phyloP scores from a whole-genome alignment of 75 land plant genomes.

The Sequoia sempervirens region DNA sequence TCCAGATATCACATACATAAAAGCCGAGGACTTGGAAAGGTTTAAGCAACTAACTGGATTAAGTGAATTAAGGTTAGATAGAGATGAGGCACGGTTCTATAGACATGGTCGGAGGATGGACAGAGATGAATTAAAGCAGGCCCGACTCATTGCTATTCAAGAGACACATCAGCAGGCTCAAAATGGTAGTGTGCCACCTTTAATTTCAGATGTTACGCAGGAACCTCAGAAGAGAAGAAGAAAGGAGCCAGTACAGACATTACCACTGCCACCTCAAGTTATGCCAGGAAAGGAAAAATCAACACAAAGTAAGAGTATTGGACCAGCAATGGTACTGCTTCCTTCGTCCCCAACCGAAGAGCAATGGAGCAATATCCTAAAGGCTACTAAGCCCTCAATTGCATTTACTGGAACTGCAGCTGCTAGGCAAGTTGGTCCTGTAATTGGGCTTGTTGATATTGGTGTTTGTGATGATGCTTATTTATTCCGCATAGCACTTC shows the following conservation, averaged over 20 bases:
- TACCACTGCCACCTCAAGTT: conserved; percentile 13
- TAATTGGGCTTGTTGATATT: conserved; percentile 66
- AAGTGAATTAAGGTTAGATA: conserved; percentile 29
- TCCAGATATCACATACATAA: conserved; percentile 42
- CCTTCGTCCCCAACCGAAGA: conserved; percentile 44
- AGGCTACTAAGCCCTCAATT: conserved; percentile 44
- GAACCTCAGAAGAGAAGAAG: conserved; percentile 13
- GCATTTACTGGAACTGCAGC: conserved; percentile 69
- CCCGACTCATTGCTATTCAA: conserved; percentile 38
- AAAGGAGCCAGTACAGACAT: conserved; percentile 24
- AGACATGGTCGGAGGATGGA: conserved; percentile 38
- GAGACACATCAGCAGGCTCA: conserved; percentile 26
- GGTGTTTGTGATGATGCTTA: conserved; percentile 67
- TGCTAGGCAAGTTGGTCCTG: conserved; percentile 46
- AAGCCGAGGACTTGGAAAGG: conserved; percentile 46
- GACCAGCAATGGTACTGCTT: conserved; percentile 52
- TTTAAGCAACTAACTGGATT: conserved; percentile 55
- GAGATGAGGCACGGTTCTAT: conserved; percentile 34
- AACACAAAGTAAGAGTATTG: conserved; percentile 9
- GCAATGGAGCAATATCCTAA: conserved; percentile 47
- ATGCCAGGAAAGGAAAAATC: conserved; percentile 21
- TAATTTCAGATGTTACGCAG: conserved; percentile 9
- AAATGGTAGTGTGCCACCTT: conserved; percentile 15
- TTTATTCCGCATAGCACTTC: conserved; percentile 68
- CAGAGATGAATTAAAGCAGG: conserved; percentile 43